These are phyloP conservation scores for Protomyces inouyei DNA, from an alignment of 1,139 yeast species.

Conservation along the genomic window DNA sequence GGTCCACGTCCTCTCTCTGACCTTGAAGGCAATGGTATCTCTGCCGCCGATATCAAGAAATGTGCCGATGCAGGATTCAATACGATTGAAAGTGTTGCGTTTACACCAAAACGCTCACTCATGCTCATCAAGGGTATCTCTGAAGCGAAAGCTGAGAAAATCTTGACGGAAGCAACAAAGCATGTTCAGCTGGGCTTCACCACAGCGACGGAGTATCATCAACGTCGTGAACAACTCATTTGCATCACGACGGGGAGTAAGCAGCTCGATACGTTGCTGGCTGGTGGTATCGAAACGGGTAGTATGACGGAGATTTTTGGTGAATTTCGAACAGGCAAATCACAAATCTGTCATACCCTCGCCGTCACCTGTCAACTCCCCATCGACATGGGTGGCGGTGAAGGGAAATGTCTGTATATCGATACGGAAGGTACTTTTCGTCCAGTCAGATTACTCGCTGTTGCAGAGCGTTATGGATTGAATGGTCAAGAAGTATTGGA, in stretches of 20 bases:
- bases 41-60: constrained; percentile 71
- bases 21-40: constrained; percentile 70
- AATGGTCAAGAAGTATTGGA: constrained; percentile 93
- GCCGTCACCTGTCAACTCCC: constrained; percentile 95
- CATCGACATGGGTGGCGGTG: constrained; percentile 98
- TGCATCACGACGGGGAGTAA: constrained; percentile 94
- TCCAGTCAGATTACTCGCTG: constrained; percentile 81
- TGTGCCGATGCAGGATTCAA: constrained; percentile 69
- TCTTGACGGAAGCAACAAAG: constrained; percentile 75
- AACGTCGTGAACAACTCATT: constrained; percentile 81
- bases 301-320: constrained; percentile 95
- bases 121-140: constrained; percentile 83
- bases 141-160: constrained; percentile 89
- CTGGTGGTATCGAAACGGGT: constrained; percentile 98
- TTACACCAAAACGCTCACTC: constrained; percentile 62
- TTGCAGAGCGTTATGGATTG: constrained; percentile 86
- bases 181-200: constrained; percentile 95
- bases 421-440: constrained; percentile 98
- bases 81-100: constrained; percentile 11
- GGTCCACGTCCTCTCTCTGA: constrained; percentile 34
- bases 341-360: constrained; percentile 92
- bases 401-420: constrained; percentile 91
- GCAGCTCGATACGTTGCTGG: constrained; percentile 83
- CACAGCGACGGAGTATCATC: constrained; percentile 92
- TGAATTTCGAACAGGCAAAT: constrained; percentile 95